Evolutionary conservation across 169 alveolate species (phyloP).

Genomic region (Eimeria maxima): DNA sequence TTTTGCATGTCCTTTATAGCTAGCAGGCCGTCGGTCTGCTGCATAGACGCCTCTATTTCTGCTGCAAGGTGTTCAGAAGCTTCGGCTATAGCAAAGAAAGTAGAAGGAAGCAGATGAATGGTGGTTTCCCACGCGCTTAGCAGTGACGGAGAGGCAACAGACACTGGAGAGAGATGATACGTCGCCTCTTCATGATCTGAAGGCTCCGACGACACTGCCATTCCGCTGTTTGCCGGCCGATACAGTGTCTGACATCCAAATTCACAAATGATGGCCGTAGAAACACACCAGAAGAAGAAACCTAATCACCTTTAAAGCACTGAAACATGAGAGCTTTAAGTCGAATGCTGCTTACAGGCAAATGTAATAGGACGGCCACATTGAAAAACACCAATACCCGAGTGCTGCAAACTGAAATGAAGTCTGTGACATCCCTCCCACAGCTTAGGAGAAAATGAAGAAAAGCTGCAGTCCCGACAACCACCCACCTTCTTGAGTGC

Average conservation of each 20-base stretch:
- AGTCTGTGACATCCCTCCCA: background rate
- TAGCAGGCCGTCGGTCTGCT: background rate
- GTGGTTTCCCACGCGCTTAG: conserved; percentile 48
- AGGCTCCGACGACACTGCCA: background rate
- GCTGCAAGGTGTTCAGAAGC: conserved; percentile 47
- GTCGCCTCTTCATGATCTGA: background rate
- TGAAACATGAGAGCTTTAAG: background rate
- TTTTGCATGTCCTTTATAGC: background rate
- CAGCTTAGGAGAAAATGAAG: background rate
- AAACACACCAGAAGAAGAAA: background rate
- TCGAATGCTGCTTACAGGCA: background rate
- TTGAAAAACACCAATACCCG: background rate
- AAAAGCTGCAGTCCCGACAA: background rate
- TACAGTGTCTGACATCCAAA: background rate
- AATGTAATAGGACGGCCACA: background rate
- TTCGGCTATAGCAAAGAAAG: conserved; percentile 15
- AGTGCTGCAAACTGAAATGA: background rate
- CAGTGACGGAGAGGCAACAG: conserved; percentile 29
- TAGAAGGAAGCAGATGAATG: conserved; percentile 34
- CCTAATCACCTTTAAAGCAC: background rate
- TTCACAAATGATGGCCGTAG: too few species aligned
- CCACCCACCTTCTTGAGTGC: conserved; percentile 54
- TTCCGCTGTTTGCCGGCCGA: conserved; percentile 29
- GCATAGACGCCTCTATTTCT: background rate
- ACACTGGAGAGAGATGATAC: conserved; percentile 16